phyloP scores from a whole-genome alignment of 257 asterid species.

The Solanum pinnatisectum region DNA sequence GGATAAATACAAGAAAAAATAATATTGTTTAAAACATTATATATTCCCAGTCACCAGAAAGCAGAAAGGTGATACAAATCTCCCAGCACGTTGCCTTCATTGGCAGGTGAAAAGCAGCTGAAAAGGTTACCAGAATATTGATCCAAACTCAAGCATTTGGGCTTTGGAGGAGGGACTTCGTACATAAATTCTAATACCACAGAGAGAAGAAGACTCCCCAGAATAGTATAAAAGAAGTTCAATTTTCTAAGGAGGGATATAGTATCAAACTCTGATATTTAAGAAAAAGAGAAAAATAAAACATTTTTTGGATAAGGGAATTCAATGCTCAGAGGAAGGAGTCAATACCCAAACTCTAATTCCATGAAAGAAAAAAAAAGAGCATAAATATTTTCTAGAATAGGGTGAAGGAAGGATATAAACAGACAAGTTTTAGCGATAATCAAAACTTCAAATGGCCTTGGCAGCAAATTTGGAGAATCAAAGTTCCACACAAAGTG shows the following conservation, averaged over 20 bases:
- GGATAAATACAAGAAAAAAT: background rate
- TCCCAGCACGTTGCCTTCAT: background rate
- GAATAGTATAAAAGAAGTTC: no score
- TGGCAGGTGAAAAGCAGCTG: background rate
- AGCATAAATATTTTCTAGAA: no score
- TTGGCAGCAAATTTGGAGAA: background rate
- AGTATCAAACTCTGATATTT: no score
- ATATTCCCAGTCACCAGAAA: background rate
- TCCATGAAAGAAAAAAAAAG: no score
- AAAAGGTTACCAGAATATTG: background rate
- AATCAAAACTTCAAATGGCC: background rate
- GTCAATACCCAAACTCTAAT: no score
- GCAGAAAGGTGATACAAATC: background rate
- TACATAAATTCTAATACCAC: no score
- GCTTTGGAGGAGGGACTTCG: background rate
- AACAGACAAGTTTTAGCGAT: background rate
- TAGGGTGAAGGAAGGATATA: background rate
- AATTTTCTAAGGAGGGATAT: no score
- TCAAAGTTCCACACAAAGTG: background rate
- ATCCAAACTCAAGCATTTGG: background rate
- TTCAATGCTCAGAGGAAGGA: no score
- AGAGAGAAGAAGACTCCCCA: no score
- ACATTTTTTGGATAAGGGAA: no score
- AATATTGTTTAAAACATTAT: background rate
- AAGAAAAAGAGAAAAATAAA: no score